A percentile compares a stretch with the other conserved stretches of the same genome.
These are phyloP conservation scores for Crithidia sp. DNA, from an alignment of 208 protist species.

Conservation along the genomic window DNA sequence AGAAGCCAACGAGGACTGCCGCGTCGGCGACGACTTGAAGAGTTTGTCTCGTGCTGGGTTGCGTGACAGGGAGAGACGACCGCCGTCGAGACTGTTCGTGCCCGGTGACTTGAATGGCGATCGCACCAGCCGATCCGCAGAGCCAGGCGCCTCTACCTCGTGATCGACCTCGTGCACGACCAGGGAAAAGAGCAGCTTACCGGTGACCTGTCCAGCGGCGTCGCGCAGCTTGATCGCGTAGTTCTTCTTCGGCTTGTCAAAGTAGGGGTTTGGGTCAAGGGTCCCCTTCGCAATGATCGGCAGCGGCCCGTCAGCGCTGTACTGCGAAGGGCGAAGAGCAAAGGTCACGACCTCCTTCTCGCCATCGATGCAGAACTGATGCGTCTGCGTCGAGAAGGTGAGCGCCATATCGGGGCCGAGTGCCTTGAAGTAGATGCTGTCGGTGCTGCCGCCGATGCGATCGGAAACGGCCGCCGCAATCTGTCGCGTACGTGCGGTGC, in stretches of 20 bases:
- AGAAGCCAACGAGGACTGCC: not conserved
- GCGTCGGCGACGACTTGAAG: constrained; percentile 12
- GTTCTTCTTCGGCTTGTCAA: constrained; percentile 74
- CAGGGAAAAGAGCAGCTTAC: constrained; percentile 81
- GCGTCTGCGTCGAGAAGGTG: constrained; percentile 38
- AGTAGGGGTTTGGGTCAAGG: constrained; percentile 70
- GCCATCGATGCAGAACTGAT: constrained; percentile 40
- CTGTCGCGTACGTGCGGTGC: constrained; percentile 47
- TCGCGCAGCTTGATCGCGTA: constrained; percentile 90
- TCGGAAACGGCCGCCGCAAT: constrained; percentile 1
- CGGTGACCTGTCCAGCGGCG: constrained; percentile 62
- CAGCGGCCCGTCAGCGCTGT: constrained; percentile 39
- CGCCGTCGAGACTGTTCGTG: not conserved
- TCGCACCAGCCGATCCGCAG: not conserved
- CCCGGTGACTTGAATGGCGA: not conserved
- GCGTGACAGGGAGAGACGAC: not conserved
- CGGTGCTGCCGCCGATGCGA: constrained; percentile 26
- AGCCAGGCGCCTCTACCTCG: not conserved
- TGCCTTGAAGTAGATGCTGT: constrained; percentile 55
- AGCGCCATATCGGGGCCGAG: constrained; percentile 70
- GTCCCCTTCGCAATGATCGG: constrained; percentile 82
- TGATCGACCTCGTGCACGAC: constrained; percentile 50
- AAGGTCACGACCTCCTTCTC: constrained; percentile 72
- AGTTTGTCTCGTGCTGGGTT: constrained; percentile 25
- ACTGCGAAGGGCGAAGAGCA: constrained; percentile 57